Percentiles rank a stretch among this genome's conserved stretches.
phyloP scores from a whole-genome alignment of 2,329 filamentous ascomycete species.

The Phyllosticta citriasiana region DNA sequence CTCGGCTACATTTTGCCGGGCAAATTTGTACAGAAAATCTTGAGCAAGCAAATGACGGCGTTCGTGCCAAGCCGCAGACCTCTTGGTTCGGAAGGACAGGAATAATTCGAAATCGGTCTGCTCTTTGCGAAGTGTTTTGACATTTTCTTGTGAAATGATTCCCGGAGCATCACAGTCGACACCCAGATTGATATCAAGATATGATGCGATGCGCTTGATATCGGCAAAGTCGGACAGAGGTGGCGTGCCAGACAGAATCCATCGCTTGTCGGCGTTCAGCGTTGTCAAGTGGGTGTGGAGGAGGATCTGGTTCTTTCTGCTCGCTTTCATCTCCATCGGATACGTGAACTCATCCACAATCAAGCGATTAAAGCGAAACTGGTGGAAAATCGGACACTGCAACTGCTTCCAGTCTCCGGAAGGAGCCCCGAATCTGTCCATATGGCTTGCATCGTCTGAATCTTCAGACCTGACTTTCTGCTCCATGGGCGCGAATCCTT shows the following conservation, averaged over 20 bases:
- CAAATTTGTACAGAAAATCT: conserved; percentile 44
- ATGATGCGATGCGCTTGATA: conserved; percentile 47
- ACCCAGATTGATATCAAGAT: conserved; percentile 47
- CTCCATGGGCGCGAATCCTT: background rate
- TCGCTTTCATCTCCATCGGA: conserved; percentile 25
- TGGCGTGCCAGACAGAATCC: conserved; percentile 56
- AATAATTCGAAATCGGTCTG: conserved; percentile 47
- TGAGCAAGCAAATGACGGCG: conserved; percentile 44
- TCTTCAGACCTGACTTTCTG: background rate
- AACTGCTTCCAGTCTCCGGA: conserved; percentile 19
- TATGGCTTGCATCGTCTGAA: background rate
- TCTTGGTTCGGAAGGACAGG: conserved; percentile 39
- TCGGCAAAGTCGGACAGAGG: conserved; percentile 48
- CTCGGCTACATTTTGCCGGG: conserved; percentile 27
- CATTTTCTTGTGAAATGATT: background rate
- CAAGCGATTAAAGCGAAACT: conserved; percentile 51
- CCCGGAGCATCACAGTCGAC: conserved; percentile 38
- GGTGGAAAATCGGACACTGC: conserved; percentile 40
- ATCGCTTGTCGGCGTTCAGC: conserved; percentile 43
- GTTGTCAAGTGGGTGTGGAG: conserved; percentile 31
- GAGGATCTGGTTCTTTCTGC: background rate
- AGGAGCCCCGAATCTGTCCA: background rate
- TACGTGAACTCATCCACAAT: conserved; percentile 59
- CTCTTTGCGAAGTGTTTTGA: conserved; percentile 21
- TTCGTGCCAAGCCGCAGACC: conserved; percentile 43